Evolutionary conservation across 192 early-diverging fungal species (phyloP), one percentile per base, ranked within the genome.

Genomic region (Cladochytrium replicatum): DNA sequence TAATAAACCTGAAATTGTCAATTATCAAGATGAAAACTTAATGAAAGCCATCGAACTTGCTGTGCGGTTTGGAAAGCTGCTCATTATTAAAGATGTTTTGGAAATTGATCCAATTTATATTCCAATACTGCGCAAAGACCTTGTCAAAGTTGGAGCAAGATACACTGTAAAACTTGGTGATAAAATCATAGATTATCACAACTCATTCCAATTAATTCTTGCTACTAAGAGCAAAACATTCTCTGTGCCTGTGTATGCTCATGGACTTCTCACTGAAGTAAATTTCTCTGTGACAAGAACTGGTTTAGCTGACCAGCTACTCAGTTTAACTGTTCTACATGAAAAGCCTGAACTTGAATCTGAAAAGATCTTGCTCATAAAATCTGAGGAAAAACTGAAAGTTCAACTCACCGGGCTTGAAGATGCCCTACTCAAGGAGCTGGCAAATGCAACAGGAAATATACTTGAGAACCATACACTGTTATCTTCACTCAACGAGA

Each of bases 211-310:
- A n/a, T 27, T 81, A 9, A 74, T 63, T 32, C 50, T 81, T 6
- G 56, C 77, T 11, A 69, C 72, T 32, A 43, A 55, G 17, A 40
- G 47, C 24, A 44, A 67, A 8, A 45, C 26, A 7, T 75, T 74
- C 39, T 17, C 31, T 9, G 34, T 77, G 15, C 68, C 78, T 8
- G 26, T 61, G 17, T 51, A 61, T 40, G 64, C 70, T 2, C 11
- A 31, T 2, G 72, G 64, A 8, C 53, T 51, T 23, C 38, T 81
- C 2, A 64, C 66, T 22, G 57, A 55, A 26, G 56, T 80, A 4
- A 75, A 75, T 55, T 81, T 80, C 30, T 74, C 78, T 0, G 69
- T 77, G 2, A 81, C 78, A 0, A 38, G 68, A 4, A 70, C 65
- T 0, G 73, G 78, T 1, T 50, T 81, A 7, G 69, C 71, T 2